Base-by-base conservation (phyloP, 2,329 filamentous ascomycete species). In the Alternaria consortialis region DNA sequence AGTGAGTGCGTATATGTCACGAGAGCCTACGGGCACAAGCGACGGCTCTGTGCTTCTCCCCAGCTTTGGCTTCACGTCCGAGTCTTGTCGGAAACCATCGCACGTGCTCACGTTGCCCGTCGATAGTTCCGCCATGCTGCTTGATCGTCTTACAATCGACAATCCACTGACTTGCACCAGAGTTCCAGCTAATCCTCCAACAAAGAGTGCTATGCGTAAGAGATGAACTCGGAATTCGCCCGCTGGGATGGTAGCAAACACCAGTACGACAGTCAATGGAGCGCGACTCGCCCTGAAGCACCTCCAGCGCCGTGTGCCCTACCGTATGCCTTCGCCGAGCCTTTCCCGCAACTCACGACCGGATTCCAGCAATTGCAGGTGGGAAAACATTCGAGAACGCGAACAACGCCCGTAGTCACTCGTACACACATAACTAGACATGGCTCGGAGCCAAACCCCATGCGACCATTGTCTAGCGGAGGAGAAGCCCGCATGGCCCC, bases 221-320 rank as follows among this genome's bases (percentile, higher is more conserved):
- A 76, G 67, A 78, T 78, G 76, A 76, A 72, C 58, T 73, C 74
- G 56, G 75, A 78, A 63, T 74, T 71, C 62, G 69, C 70, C 65
- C 72, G 68, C 63, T 74, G 75, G 73, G 73, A 77, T 66, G 65
- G 65, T 58, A 67, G 62, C 64, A 72, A 70, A 66, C 74, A 72
- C 62, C 68, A 73, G 36, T 70, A 72, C 64, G 72, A 76, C 56
- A 58, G 67, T 44, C 64, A 71, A 66, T 75, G 75, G 74, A 58
- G 57, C 34, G 62, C 57, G 43, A 62, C 59, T 27, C 63, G 65
- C 40, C 67, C 69, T 17, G 74, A 74, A 57, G 72, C 67, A 47
- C 66, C 68, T 34, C 60, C 64, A 44, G 62, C 64, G 43, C 65
- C 71, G n/a, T 54, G 66, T 37, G 61, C 68, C 42, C 51, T 70